Percentiles rank a stretch among this genome's conserved stretches.
Evolutionary conservation across 2,329 filamentous ascomycete species (phyloP).

Genomic region (Colletotrichum sidae): DNA sequence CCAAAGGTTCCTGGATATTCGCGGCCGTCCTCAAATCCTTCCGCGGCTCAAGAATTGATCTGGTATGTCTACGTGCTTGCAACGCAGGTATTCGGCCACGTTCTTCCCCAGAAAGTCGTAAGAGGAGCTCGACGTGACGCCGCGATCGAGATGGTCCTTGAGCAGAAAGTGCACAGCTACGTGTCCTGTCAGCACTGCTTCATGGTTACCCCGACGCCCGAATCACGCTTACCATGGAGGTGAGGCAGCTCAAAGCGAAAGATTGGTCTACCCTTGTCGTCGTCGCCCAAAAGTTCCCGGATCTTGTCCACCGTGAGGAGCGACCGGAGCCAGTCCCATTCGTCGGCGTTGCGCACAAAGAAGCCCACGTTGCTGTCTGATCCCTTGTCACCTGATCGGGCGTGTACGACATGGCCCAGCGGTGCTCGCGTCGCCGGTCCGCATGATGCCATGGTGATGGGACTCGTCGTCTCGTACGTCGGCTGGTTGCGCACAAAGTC

Average conservation of each 20-base stretch:
- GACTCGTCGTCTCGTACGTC: slow-evolving; percentile 43
- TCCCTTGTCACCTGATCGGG: slow-evolving; percentile 54
- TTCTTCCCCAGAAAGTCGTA: slow-evolving; percentile 49
- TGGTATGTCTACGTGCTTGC: slow-evolving; percentile 44
- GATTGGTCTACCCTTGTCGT: slow-evolving; percentile 50
- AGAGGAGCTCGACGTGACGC: slow-evolving; percentile 38
- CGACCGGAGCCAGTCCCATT: slow-evolving; percentile 46
- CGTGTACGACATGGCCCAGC: slow-evolving; percentile 47
- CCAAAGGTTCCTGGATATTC: neutral
- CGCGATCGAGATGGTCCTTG: slow-evolving; percentile 52
- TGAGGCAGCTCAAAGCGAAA: slow-evolving; percentile 59
- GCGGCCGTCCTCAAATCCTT: slow-evolving; percentile 15
- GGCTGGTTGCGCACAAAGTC: slow-evolving; percentile 42
- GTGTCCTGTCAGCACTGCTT: neutral
- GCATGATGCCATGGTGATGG: slow-evolving; percentile 41
- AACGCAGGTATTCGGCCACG: slow-evolving; percentile 44
- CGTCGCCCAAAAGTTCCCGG: slow-evolving; percentile 50
- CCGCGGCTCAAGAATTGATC: slow-evolving; percentile 43
- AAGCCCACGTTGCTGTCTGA: slow-evolving; percentile 49
- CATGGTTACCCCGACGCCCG: neutral
- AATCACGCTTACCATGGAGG: slow-evolving; percentile 18
- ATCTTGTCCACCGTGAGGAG: slow-evolving; percentile 54
- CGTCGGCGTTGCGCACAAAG: slow-evolving; percentile 38
- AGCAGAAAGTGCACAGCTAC: slow-evolving; percentile 51
- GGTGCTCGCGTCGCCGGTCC: slow-evolving; percentile 44